phyloP scores from a whole-genome alignment of 1,139 yeast species.

The Sugiyamaella paludigena region DNA sequence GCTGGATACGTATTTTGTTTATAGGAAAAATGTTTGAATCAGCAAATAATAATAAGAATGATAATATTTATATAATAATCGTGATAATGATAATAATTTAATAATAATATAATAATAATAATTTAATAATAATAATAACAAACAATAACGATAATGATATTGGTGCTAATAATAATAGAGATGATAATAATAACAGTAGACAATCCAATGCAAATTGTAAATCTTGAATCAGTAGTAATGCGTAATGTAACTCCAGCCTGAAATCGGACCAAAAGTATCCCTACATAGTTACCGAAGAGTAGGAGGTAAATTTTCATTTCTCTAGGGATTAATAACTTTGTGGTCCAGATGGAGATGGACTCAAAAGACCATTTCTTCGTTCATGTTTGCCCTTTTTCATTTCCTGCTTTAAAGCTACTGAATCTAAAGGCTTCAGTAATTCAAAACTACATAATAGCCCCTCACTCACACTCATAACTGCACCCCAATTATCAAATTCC shows the following conservation, averaged over 20 bases:
- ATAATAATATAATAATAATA: neutral
- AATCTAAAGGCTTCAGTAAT: constrained; percentile 87
- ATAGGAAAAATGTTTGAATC: neutral
- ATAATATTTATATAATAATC: neutral
- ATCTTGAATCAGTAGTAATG: neutral
- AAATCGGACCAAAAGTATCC: too few species aligned
- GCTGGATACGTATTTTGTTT: too few species aligned
- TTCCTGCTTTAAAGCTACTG: constrained; percentile 88
- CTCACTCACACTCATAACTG: constrained; percentile 95
- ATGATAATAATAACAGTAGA: too few species aligned
- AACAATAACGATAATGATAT: neutral
- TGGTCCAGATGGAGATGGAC: constrained; percentile 19
- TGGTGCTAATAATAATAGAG: neutral
- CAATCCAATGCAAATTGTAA: neutral
- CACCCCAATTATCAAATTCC: constrained; percentile 98
- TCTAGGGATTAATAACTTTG: constrained; percentile 18
- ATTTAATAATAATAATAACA: constrained; percentile 11
- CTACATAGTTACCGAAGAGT: too few species aligned
- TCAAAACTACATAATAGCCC: constrained; percentile 91
- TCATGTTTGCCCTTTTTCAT: constrained; percentile 40
- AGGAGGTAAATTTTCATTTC: neutral
- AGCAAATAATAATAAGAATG: neutral
- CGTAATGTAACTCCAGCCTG: too few species aligned
- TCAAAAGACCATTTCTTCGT: constrained; percentile 28
- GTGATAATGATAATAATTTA: constrained; percentile 2